Percentiles rank a stretch among this genome's conserved stretches.
Conservation (phyloP, 495 filamentous ascomycete genomes). For the Neurospora africana region DNA sequence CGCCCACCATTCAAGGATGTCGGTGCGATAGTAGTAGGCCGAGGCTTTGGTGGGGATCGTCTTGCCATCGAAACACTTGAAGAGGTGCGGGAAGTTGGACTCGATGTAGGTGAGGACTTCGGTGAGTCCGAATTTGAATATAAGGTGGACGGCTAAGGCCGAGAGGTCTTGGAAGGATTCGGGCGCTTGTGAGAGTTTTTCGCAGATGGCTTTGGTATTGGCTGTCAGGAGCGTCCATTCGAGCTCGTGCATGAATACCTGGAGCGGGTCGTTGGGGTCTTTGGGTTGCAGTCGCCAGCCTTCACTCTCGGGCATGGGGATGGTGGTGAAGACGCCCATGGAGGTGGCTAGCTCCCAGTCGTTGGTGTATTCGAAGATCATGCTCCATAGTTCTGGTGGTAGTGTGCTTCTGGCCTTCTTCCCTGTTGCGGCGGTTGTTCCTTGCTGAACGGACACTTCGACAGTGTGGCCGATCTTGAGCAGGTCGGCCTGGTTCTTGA, state of each 20-base stretch:
- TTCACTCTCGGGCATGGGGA: constrained; percentile 54
- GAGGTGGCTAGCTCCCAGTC: constrained; percentile 86
- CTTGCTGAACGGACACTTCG: constrained; percentile 36
- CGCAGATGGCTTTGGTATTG: constrained; percentile 54
- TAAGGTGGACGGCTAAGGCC: constrained; percentile 70
- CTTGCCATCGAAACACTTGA: constrained; percentile 72
- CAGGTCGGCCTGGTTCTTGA: constrained; percentile 56
- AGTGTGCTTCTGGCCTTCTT: constrained; percentile 31
- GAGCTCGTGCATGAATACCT: constrained; percentile 48
- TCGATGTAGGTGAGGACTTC: constrained; percentile 75
- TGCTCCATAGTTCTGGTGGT: constrained; percentile 80
- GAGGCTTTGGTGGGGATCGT: constrained; percentile 77
- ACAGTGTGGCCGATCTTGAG: constrained; percentile 51
- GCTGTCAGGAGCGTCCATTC: constrained; percentile 75
- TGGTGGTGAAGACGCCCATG: constrained; percentile 65
- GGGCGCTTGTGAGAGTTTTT: constrained; percentile 52
- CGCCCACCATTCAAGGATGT: constrained; percentile 79
- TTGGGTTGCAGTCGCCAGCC: constrained; percentile 45
- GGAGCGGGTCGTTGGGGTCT: constrained; percentile 34
- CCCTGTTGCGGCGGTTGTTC: constrained; percentile 11
- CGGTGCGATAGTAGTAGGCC: constrained; percentile 72
- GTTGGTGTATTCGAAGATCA: constrained; percentile 68
- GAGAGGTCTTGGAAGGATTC: constrained; percentile 64
- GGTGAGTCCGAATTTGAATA: constrained; percentile 79
- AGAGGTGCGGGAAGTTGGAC: constrained; percentile 62